Evolutionary conservation across 129 eudicot species (phyloP).

Genomic region (Pulicaria dysenterica): DNA sequence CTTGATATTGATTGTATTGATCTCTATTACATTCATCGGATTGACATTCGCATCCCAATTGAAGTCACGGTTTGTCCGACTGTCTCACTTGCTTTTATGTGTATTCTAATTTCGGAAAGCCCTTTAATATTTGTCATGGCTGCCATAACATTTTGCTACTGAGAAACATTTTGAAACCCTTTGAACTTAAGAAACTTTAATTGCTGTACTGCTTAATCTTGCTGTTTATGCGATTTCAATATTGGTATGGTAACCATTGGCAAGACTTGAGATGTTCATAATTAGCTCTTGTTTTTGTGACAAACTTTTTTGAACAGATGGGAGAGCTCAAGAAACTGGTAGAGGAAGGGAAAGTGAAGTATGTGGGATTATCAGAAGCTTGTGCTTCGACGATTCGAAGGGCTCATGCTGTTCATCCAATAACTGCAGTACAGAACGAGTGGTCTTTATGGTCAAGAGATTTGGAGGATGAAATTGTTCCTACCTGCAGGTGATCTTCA

Average conservation of each 20-base stretch:
- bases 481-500: conserved; percentile 60
- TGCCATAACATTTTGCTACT: background rate
- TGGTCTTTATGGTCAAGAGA: conserved; percentile 78
- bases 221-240: conserved; percentile 10
- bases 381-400: conserved; percentile 68
- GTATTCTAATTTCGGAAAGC: background rate
- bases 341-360: conserved; percentile 70
- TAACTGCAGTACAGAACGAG: conserved; percentile 66
- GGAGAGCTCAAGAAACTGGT: conserved; percentile 69
- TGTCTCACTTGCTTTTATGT: conserved; percentile 8
- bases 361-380: conserved; percentile 73
- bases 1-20: conserved; percentile 52
- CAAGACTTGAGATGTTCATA: background rate
- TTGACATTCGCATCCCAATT: conserved; percentile 50
- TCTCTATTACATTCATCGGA: conserved; percentile 51
- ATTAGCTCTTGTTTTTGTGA: background rate
- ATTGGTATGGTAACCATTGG: background rate
- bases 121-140: no score
- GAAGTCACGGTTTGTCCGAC: conserved; percentile 51
- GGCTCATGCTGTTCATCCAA: conserved; percentile 79
- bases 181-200: background rate
- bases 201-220: background rate
- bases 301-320: conserved; percentile 27
- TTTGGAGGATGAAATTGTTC: conserved; percentile 52
- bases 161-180: background rate